Conservation (phyloP, 2,329 filamentous ascomycete species). For the Trichoderma sp. region DNA sequence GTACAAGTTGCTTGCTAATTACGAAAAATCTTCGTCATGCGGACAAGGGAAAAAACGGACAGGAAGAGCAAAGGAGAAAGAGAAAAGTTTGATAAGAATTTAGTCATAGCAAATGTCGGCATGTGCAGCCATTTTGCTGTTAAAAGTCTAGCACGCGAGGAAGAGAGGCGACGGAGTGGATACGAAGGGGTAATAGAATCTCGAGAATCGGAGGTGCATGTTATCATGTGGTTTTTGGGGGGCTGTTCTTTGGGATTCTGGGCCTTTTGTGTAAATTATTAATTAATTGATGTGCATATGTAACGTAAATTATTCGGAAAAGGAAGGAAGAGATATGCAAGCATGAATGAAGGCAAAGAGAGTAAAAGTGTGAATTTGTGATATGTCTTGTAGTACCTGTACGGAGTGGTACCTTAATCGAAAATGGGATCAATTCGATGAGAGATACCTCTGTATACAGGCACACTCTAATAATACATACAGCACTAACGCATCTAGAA, state of each 20-base stretch:
- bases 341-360: neutral
- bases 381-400: neutral
- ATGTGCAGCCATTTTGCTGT: neutral
- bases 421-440: neutral
- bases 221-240: neutral
- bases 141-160: constrained; percentile 21
- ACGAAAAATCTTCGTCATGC: neutral
- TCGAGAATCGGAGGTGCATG: neutral
- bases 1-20: neutral
- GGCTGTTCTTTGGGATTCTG: neutral
- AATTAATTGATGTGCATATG: neutral
- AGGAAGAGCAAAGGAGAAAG: neutral
- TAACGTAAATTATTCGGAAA: neutral
- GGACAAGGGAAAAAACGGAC: neutral
- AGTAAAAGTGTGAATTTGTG: neutral
- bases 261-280: neutral
- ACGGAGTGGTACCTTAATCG: too few species aligned
- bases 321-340: neutral
- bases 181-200: constrained; percentile 28
- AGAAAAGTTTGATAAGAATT: constrained; percentile 20
- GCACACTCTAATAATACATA: neutral
- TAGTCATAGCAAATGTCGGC: constrained; percentile 18
- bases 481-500: neutral
- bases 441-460: neutral
- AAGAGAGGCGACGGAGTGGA: constrained; percentile 34